A percentile compares a stretch with the other conserved stretches of the same genome.
These are phyloP conservation scores for Aspergillus latus DNA, from an alignment of 2,329 filamentous ascomycete species.

Conservation along the genomic window DNA sequence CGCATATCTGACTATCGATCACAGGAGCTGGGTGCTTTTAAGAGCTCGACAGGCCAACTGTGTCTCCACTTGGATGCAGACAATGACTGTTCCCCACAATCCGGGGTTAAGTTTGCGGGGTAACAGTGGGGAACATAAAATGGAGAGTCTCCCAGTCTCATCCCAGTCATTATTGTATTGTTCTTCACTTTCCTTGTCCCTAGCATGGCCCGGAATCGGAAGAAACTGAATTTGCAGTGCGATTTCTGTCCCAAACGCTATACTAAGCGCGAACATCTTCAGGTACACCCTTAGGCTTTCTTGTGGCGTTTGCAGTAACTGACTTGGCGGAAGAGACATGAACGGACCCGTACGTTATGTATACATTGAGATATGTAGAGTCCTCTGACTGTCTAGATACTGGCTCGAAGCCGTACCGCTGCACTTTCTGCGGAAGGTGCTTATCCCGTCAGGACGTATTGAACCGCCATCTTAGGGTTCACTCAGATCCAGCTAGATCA, in stretches of 20 bases:
- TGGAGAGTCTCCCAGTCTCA: neutral
- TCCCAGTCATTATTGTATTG: neutral
- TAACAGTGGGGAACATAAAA: conserved; percentile 5
- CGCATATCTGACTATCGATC: too few relatives aligned
- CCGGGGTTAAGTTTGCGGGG: neutral
- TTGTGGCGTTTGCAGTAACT: neutral
- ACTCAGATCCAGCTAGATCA: neutral
- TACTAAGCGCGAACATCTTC: conserved; percentile 15
- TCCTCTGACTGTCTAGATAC: neutral
- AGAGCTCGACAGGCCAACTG: too few relatives aligned
- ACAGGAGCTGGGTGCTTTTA: too few relatives aligned
- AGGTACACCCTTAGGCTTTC: neutral
- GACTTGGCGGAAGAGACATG: neutral
- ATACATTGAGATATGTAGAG: neutral
- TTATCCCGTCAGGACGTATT: conserved; percentile 9
- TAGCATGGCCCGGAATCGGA: conserved; percentile 6
- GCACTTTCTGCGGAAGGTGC: neutral
- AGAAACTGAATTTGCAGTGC: conserved; percentile 8
- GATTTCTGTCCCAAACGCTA: conserved; percentile 12
- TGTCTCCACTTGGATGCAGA: neutral
- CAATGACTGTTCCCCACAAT: neutral
- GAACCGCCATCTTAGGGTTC: conserved; percentile 7
- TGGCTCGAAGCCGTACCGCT: conserved; percentile 1
- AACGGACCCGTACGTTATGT: neutral
- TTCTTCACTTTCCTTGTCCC: conserved; percentile 4